Conservation (phyloP, 2,329 filamentous ascomycete genomes). For the Penicillium sp. region DNA sequence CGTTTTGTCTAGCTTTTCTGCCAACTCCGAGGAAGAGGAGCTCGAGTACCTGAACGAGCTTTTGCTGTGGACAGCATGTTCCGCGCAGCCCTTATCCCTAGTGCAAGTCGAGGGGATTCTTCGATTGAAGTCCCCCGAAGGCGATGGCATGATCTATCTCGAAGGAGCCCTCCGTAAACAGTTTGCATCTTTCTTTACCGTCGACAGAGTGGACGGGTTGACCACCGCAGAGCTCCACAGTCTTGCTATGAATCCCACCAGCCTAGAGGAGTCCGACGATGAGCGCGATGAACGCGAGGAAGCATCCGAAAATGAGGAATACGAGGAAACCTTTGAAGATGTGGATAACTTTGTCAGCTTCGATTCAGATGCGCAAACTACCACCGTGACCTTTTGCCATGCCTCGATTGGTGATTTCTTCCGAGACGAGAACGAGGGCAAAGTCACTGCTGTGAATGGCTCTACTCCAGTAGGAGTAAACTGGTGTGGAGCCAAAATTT, state of each 20-base stretch:
- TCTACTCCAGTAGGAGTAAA: background rate
- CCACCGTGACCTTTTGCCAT: background rate
- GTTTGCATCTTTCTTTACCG: background rate
- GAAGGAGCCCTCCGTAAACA: background rate
- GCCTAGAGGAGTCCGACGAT: background rate
- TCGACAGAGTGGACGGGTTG: background rate
- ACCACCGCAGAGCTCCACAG: background rate
- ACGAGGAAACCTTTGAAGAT: background rate
- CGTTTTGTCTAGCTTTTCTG: background rate
- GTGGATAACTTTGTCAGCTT: background rate
- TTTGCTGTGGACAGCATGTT: background rate
- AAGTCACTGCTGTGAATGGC: background rate
- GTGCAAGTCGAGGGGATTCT: background rate
- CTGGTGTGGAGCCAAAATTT: background rate
- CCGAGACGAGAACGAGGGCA: background rate
- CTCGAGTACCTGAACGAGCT: background rate
- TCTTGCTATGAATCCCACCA: too few species aligned
- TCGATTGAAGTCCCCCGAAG: background rate
- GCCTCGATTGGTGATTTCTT: background rate
- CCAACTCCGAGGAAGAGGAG: background rate
- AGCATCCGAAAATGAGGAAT: too few species aligned
- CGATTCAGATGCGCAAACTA: background rate
- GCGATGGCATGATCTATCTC: background rate
- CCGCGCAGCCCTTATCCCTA: background rate
- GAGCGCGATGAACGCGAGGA: too few species aligned